phyloP scores from a whole-genome alignment of 75 land plant genomes.

The Cupressus sempervirens region DNA sequence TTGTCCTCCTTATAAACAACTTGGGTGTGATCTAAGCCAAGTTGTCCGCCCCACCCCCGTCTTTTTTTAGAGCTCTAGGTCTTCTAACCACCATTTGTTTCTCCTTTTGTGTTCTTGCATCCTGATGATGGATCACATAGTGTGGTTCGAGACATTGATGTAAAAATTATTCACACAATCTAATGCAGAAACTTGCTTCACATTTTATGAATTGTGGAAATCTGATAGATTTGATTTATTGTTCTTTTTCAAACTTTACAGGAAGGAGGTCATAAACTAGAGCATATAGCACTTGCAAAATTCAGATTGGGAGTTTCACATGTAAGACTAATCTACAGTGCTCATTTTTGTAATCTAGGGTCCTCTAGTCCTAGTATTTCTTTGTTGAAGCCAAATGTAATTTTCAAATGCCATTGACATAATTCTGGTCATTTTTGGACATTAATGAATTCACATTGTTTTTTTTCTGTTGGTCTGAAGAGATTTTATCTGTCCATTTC shows the following conservation, averaged over 20 bases:
- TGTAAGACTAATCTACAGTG: neutral
- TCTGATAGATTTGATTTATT: no score
- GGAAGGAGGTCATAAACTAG: conserved; percentile 7
- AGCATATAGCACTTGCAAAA: neutral
- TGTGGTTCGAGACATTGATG: no score
- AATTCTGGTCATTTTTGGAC: neutral
- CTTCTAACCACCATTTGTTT: no score
- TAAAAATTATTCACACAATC: no score
- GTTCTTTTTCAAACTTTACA: neutral
- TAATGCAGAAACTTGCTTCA: no score
- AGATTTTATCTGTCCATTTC: conserved; percentile 5
- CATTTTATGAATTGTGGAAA: no score
- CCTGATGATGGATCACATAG: no score
- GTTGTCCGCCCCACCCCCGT: no score
- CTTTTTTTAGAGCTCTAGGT: no score
- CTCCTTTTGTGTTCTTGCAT: no score
- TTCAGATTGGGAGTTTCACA: conserved; percentile 6
- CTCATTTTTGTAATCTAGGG: neutral
- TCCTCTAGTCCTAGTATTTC: neutral
- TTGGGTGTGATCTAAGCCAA: no score
- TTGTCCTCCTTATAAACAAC: no score
- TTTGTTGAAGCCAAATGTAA: neutral
- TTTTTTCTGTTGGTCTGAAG: neutral
- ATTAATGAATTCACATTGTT: neutral
- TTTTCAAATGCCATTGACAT: neutral